Percentiles rank a stretch among this genome's conserved stretches.
Conservation (phyloP, 805 yeast species). For the Candida taoyuanica region DNA sequence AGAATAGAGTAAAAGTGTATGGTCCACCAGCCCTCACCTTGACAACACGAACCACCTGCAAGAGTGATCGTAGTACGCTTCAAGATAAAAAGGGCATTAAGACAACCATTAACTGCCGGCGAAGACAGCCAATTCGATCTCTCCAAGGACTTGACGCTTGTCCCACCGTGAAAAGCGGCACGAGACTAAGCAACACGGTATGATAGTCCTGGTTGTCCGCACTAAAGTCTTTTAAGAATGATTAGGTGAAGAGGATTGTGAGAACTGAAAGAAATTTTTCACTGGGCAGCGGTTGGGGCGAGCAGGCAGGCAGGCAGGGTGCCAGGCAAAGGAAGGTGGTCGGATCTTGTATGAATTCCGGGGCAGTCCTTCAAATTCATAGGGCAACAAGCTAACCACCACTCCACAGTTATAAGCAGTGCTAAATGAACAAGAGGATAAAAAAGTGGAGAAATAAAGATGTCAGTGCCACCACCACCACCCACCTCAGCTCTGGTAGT, state of each 20-base stretch:
- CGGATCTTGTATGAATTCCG: too few relatives aligned
- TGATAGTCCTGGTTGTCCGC: slow-evolving; percentile 73
- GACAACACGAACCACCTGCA: slow-evolving; percentile 35
- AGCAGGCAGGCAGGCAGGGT: background rate
- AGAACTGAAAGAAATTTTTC: slow-evolving; percentile 1
- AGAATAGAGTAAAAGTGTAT: too few relatives aligned
- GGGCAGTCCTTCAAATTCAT: too few relatives aligned
- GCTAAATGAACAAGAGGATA: too few relatives aligned
- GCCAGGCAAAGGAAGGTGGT: background rate
- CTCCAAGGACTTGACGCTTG: slow-evolving; percentile 73
- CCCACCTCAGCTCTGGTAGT: slow-evolving; percentile 20
- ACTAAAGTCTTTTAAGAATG: slow-evolving; percentile 31
- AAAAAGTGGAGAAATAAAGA: too few relatives aligned
- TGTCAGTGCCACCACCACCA: slow-evolving; percentile 1
- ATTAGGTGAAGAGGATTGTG: background rate
- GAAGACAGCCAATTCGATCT: slow-evolving; percentile 38
- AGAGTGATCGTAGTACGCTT: slow-evolving; percentile 30
- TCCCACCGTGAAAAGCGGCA: slow-evolving; percentile 29
- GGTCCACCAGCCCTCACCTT: slow-evolving; percentile 66
- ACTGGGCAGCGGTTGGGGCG: background rate
- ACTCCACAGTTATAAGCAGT: too few relatives aligned
- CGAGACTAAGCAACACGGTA: slow-evolving; percentile 64
- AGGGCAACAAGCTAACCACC: too few relatives aligned
- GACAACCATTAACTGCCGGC: slow-evolving; percentile 44
- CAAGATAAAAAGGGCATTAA: slow-evolving; percentile 57